Evolutionary conservation across 768 basidiomycete genomes (phyloP), one percentile per base, ranked within the genome.

Genomic region (Tricholoma bakamatsutake): DNA sequence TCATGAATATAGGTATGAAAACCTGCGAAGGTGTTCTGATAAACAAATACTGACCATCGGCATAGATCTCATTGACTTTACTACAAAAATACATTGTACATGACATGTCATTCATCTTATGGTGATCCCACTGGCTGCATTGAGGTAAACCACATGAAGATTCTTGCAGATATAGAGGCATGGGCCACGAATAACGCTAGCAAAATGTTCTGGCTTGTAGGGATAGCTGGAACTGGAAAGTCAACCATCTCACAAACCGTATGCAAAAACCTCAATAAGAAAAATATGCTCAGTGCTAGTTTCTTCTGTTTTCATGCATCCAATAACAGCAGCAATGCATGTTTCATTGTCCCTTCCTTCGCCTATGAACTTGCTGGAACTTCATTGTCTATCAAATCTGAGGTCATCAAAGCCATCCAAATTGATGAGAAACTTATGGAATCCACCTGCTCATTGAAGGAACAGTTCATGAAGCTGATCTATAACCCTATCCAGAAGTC

Each of bases 181-280:
- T 67, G 60, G 35, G 77, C 72, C 10, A 75, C 73, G 17, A 68
- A 73, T 3, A 72, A 67, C 1, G 68, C 71, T 0, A 63, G 62
- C n/a, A 17, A 30, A 15, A 56, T 66, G 8, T 61, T 59, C 18
- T 66, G 64, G 15, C 52, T 60, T 24, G 64, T 64, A 5, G n/a
- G n/a, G n/a, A n/a, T n/a, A n/a, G n/a, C n/a, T n/a, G n/a, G n/a
- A n/a, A n/a, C n/a, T n/a, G n/a, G 64, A 5, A 66, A 66, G 46
- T 56, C 65, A 9, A 61, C 60, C 5, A 61, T 64, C 18, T 55
- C 59, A 4, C 54, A 65, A 13, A 59, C 30, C 28, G 21, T 54
- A 21, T 54, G 53, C 30, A 30, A 54, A 27, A 43, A 24, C 7
- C 30, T 54, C 30, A 27, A 15, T 8, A 27, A 2, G 37, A 35